Evolutionary conservation across 768 basidiomycete species (phyloP).

Genomic region (Rhodotorula toruloides): DNA sequence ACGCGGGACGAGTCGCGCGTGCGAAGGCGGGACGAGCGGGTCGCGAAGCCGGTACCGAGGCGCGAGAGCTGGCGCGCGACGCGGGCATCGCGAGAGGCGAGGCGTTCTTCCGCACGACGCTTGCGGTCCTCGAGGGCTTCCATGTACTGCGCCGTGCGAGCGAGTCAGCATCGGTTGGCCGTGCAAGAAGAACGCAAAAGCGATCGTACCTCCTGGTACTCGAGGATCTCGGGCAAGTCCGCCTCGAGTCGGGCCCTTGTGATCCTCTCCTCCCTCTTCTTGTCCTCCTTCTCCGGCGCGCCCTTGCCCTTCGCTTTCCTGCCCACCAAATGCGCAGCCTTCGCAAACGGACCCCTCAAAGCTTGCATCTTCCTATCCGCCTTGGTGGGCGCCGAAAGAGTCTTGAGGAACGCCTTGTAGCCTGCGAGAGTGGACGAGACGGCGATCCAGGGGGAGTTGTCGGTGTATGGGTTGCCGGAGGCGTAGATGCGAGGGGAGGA

Average conservation of each 20-base stretch:
- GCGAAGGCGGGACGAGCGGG: not conserved
- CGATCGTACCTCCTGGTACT: conserved; percentile 16
- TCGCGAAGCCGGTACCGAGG: not conserved
- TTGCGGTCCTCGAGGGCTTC: not conserved
- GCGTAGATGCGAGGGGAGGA: conserved; percentile 20
- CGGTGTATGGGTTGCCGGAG: conserved; percentile 3
- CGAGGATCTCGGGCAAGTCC: not conserved
- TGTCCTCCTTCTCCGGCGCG: conserved; percentile 4
- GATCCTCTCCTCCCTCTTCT: conserved; percentile 18
- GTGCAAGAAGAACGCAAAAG: not conserved
- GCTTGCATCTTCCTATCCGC: not conserved
- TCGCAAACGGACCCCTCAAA: conserved; percentile 6
- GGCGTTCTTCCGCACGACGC: conserved; percentile 9
- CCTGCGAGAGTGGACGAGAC: conserved; percentile 5
- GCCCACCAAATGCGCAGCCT: not conserved
- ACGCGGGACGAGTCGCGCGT: not conserved
- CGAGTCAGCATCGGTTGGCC: not conserved
- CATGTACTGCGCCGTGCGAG: not conserved
- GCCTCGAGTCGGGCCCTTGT: conserved; percentile 18
- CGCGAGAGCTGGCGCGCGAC: not conserved
- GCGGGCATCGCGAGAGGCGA: not conserved
- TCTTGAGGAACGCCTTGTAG: conserved; percentile 24
- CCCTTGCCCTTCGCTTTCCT: conserved; percentile 10
- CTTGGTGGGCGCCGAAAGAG: conserved; percentile 18
- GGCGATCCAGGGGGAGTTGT: conserved; percentile 5